Evolutionary conservation across 345 rosid genomes (phyloP), one percentile per base, ranked within the genome.

Genomic region (Anacardium occidentale): DNA sequence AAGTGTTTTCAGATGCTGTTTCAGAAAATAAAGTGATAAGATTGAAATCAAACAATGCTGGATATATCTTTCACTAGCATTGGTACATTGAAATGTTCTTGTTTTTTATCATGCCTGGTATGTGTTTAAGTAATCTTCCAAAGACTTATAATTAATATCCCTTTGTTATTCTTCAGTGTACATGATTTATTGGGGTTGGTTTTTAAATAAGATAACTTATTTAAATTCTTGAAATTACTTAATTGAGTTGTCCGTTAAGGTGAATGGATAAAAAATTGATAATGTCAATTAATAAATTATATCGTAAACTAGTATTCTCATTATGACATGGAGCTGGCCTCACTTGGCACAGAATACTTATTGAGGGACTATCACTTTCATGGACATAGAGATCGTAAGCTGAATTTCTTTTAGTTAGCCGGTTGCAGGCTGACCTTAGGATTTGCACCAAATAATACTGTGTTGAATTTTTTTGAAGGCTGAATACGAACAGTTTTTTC

Each of bases 131-230:
- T 59, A 5, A 10, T 45, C 40, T 24, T 56, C 21, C 12, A 4
- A 18, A 29, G 10, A 3, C 21, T 45, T 47, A 37, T 13, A 26
- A n/a, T 61, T 8, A 18, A 3, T 48, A 9, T 22, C 9, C 26
- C 55, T 29, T 32, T 18, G 12, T 70, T 21, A 42, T 32, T 62
- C 55, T 32, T 50, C 34, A 18, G 20, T 1, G 32, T 54, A 9
- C 56, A 44, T 21, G 32, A 48, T 52, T 66, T 37, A 18, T 65
- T 37, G 72, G 61, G 62, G 65, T 18, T 71, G 62, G 59, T 44
- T 66, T 55, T 22, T 25, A 26, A 55, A 20, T 34, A 13, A 0
- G 40, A 62, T 2, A 34, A 37, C 42, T 6, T 37, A 7, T 37
- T 37, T 37, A 37, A 37, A 7, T 37, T 37, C 9, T 37, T 37